phyloP scores from a whole-genome alignment of 1,139 yeast genomes.

The Lodderomyces theae region DNA sequence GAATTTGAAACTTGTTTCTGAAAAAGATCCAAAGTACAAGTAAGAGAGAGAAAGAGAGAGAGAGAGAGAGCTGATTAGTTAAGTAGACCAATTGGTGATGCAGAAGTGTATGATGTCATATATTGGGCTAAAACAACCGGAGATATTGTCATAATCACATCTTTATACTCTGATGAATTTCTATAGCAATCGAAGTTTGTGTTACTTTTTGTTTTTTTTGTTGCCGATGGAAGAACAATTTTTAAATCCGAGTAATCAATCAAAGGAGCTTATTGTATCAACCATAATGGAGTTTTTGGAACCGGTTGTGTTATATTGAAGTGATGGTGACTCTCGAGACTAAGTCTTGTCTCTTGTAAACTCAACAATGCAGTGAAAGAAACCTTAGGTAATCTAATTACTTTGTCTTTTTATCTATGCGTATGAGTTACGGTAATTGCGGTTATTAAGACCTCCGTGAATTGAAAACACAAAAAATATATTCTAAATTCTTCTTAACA shows the following conservation, averaged over 20 bases:
- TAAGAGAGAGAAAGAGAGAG: neutral
- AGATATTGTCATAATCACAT: neutral
- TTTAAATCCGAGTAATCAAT: neutral
- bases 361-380: too few relatives aligned
- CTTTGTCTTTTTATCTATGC: too few relatives aligned
- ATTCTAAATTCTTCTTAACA: neutral
- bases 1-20: slow-evolving; percentile 18
- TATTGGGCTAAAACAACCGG: too few relatives aligned
- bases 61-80: neutral
- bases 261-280: neutral
- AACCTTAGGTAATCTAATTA: too few relatives aligned
- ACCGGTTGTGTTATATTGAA: too few relatives aligned
- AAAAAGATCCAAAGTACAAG: slow-evolving; percentile 2
- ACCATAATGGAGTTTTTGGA: too few relatives aligned
- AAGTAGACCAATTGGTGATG: too few relatives aligned
- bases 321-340: too few relatives aligned
- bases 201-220: neutral
- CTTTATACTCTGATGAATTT: neutral
- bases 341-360: too few relatives aligned
- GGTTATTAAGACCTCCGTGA: neutral
- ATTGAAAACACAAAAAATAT: neutral
- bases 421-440: neutral
- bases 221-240: neutral
- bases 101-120: neutral
- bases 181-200: neutral